Evolutionary conservation across 352 stramenopile species (phyloP).

Genomic region (Aphanomyces stellatus): DNA sequence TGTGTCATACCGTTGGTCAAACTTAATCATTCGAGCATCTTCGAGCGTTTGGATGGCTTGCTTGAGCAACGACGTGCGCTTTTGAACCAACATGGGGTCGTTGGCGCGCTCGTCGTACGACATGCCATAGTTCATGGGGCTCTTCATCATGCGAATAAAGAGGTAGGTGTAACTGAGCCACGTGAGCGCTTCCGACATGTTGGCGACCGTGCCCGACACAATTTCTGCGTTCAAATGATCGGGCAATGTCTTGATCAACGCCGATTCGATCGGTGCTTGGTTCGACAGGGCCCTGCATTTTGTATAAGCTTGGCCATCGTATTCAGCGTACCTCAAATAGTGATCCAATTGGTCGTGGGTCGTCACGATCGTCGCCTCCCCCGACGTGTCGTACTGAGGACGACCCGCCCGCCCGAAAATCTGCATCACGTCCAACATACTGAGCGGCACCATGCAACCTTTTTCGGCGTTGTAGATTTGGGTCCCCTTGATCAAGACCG

Average conservation of each 20-base stretch:
- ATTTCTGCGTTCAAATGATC: constrained; percentile 99
- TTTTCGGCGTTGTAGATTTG: constrained; percentile 99
- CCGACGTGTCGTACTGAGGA: constrained; percentile 98
- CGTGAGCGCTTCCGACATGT: constrained; percentile 91
- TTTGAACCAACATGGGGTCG: constrained; percentile 81
- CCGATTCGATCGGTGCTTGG: constrained; percentile 96
- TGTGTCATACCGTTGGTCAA: constrained; percentile 41
- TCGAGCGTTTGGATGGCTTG: constrained; percentile 68
- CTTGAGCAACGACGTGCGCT: constrained; percentile 59
- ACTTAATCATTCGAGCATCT: constrained; percentile 72
- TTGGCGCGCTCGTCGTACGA: constrained; percentile 86
- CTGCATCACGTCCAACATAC: constrained; percentile 99
- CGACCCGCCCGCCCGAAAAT: constrained; percentile 98
- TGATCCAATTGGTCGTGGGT: constrained; percentile 88
- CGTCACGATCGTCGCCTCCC: constrained; percentile 98
- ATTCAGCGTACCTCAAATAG: constrained; percentile 87
- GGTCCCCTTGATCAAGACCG: constrained; percentile 99
- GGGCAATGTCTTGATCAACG: constrained; percentile 96
- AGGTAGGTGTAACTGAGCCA: constrained; percentile 99
- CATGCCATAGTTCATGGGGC: constrained; percentile 97
- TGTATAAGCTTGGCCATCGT: neutral
- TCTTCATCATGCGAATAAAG: constrained; percentile 98
- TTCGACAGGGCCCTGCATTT: constrained; percentile 60
- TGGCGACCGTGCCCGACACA: constrained; percentile 97
- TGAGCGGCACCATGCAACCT: constrained; percentile 95